Conservation (phyloP, 2,329 filamentous ascomycete genomes). For the Fusarium sublunatum region DNA sequence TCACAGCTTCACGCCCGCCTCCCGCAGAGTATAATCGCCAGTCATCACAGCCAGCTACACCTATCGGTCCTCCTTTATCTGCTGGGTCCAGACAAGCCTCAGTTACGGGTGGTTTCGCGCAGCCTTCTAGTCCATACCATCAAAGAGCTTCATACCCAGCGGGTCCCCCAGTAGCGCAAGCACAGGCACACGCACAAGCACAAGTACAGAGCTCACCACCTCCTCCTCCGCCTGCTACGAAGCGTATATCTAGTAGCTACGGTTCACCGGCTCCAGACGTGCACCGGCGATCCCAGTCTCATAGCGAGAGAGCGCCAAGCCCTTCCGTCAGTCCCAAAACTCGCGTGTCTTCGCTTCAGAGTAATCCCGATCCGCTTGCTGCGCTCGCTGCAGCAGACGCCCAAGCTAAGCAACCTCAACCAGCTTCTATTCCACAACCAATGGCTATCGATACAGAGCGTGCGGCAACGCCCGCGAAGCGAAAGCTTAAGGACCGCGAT, state of each 20-base stretch:
- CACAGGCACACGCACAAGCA: constrained; percentile 45
- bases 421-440: constrained; percentile 40
- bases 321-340: constrained; percentile 85
- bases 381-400: constrained; percentile 47
- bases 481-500: constrained; percentile 55
- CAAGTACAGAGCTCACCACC: constrained; percentile 51
- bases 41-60: constrained; percentile 66
- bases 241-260: constrained; percentile 59
- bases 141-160: constrained; percentile 56
- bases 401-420: constrained; percentile 34
- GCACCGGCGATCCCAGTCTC: constrained; percentile 63
- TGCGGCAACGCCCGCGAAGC: constrained; percentile 54
- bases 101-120: constrained; percentile 55
- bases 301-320: constrained; percentile 74
- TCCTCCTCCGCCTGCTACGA: constrained; percentile 51
- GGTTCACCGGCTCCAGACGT: constrained; percentile 56
- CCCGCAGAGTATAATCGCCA: constrained; percentile 59
- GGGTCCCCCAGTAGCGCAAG: constrained; percentile 45
- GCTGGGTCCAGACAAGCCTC: constrained; percentile 58
- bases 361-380: constrained; percentile 52
- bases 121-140: constrained; percentile 70
- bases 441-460: constrained; percentile 49
- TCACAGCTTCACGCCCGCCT: constrained; percentile 57
- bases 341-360: constrained; percentile 64
- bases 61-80: constrained; percentile 62